Percentiles rank a stretch among this genome's conserved stretches.
Conservation (phyloP, 2,329 filamentous ascomycete species). For the Penicillium sp. region DNA sequence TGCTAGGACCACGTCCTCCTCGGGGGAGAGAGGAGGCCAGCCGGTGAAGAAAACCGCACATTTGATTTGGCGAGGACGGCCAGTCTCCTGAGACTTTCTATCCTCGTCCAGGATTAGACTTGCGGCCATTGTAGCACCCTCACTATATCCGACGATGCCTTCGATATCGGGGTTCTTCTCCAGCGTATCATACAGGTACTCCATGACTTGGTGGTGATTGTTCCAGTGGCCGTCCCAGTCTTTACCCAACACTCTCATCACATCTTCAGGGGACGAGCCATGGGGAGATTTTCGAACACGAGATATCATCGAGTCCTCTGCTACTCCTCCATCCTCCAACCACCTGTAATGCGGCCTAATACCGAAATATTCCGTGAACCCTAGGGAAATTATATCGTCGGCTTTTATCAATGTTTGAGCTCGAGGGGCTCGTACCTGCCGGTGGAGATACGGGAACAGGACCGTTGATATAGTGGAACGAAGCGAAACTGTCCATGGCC, state of each 20-base stretch:
- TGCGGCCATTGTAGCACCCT: constrained; percentile 58
- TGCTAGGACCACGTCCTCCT: constrained; percentile 37
- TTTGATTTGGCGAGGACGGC: constrained; percentile 42
- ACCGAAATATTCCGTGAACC: constrained; percentile 25
- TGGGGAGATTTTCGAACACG: constrained; percentile 24
- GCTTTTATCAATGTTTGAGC: background rate
- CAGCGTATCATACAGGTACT: constrained; percentile 46
- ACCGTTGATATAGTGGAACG: constrained; percentile 26
- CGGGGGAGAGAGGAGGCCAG: constrained; percentile 43
- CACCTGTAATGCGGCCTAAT: constrained; percentile 24
- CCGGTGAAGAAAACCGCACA: constrained; percentile 52
- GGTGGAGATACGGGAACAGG: constrained; percentile 21
- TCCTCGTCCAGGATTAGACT: constrained; percentile 55
- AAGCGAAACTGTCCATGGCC: constrained; percentile 17
- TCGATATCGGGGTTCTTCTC: constrained; percentile 46
- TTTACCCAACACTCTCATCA: constrained; percentile 19
- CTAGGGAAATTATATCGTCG: background rate
- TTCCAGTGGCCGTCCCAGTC: constrained; percentile 19
- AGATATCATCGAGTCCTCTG: constrained; percentile 26
- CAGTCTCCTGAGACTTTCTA: constrained; percentile 39
- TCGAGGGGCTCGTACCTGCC: constrained; percentile 8
- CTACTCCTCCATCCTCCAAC: constrained; percentile 24
- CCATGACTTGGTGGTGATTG: constrained; percentile 26
- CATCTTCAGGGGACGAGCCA: constrained; percentile 22
- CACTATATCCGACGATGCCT: constrained; percentile 61